phyloP scores from a whole-genome alignment of 2,329 filamentous ascomycete genomes.

The Beauveria scarabaeidicola region DNA sequence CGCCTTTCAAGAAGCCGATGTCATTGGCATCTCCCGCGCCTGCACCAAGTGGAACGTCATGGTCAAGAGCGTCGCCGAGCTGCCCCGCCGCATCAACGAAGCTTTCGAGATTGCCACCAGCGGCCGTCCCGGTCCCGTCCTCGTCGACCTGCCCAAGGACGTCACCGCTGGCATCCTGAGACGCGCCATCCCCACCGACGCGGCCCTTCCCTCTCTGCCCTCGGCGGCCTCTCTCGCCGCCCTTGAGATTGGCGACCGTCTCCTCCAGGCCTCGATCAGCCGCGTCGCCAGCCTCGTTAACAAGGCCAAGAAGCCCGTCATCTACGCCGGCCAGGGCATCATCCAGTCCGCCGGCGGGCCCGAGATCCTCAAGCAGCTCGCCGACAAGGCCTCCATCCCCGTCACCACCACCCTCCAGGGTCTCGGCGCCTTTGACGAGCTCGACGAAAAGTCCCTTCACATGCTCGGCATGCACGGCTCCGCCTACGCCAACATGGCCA shows the following conservation, averaged over 20 bases:
- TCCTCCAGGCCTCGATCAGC: slow-evolving; percentile 64
- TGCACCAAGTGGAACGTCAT: slow-evolving; percentile 99
- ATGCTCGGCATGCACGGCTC: slow-evolving; percentile 99
- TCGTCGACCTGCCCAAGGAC: slow-evolving; percentile 95
- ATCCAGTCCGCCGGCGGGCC: slow-evolving; percentile 72
- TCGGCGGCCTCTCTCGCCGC: slow-evolving; percentile 81
- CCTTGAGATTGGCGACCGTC: slow-evolving; percentile 60
- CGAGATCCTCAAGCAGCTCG: slow-evolving; percentile 70
- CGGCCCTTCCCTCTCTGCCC: slow-evolving; percentile 68
- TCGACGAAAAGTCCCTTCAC: slow-evolving; percentile 87
- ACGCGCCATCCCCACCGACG: slow-evolving; percentile 70
- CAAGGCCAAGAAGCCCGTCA: slow-evolving; percentile 83
- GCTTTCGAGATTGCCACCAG: slow-evolving; percentile 96
- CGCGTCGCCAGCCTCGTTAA: slow-evolving; percentile 80
- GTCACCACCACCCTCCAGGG: slow-evolving; percentile 95
- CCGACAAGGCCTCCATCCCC: slow-evolving; percentile 84
- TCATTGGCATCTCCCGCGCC: slow-evolving; percentile 84
- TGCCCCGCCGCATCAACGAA: slow-evolving; percentile 91
- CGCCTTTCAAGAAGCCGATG: slow-evolving; percentile 94
- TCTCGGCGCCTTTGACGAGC: slow-evolving; percentile 84
- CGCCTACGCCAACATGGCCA: slow-evolving; percentile 95
- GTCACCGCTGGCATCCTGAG: slow-evolving; percentile 79
- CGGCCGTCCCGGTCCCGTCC: slow-evolving; percentile 84
- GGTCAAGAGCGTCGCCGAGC: slow-evolving; percentile 90
- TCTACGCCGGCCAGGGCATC: slow-evolving; percentile 90